Conservation (phyloP, 495 filamentous ascomycete genomes). For the Penicillium coprophilum region DNA sequence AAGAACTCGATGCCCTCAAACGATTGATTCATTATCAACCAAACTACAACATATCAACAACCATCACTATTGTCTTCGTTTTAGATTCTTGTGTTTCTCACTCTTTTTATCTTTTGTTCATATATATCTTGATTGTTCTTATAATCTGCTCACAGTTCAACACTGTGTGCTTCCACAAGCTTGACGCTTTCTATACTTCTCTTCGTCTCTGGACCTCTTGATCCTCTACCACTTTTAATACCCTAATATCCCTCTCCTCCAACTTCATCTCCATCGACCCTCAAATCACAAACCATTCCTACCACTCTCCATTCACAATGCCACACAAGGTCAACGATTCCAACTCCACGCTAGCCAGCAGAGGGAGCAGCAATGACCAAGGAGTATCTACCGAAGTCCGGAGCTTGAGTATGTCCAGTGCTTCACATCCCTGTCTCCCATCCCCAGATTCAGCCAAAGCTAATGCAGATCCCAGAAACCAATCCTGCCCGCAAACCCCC, state of each 20-base stretch:
- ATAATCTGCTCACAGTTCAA: constrained; percentile 29
- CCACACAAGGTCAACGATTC: constrained; percentile 49
- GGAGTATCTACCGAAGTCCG: constrained; percentile 39
- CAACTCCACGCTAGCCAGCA: constrained; percentile 45
- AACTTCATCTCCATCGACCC: constrained; percentile 4
- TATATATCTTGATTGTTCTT: constrained; percentile 21
- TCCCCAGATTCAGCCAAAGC: constrained; percentile 25
- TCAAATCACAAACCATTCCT: constrained; percentile 4
- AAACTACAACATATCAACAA: constrained; percentile 10
- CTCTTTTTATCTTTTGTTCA: constrained; percentile 3
- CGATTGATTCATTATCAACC: constrained; percentile 12
- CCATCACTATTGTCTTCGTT: constrained; percentile 7
- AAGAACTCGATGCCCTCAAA: constrained; percentile 23
- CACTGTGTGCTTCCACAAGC: constrained; percentile 24
- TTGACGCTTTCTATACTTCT: constrained; percentile 11
- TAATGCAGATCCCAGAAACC: constrained; percentile 27
- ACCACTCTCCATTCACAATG: constrained; percentile 28
- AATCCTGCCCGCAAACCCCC: constrained; percentile 38
- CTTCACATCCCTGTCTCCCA: constrained; percentile 10
- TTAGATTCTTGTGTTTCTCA: constrained; percentile 18
- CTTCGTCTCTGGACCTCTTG: background rate
- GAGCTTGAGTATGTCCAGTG: constrained; percentile 39
- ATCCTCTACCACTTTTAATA: constrained; percentile 7
- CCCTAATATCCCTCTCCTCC: background rate
- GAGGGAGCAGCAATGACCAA: constrained; percentile 40